Evolutionary conservation across 768 basidiomycete species (phyloP).

Genomic region (Tubosaeta sp.): DNA sequence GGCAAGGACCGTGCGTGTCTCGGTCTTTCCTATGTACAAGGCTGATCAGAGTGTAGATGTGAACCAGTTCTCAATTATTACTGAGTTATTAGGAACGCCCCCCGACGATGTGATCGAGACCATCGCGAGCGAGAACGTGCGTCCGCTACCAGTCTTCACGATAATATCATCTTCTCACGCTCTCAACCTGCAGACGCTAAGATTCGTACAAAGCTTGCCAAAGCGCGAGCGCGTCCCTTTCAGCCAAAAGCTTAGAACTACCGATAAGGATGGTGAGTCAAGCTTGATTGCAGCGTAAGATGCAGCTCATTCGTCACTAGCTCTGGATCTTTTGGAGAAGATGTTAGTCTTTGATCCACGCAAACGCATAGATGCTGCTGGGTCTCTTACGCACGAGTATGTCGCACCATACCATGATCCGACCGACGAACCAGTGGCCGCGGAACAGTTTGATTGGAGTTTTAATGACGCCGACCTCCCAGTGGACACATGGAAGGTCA

Average conservation of each 20-base stretch:
- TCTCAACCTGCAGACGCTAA: conserved; percentile 67
- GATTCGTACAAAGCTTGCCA: conserved; percentile 97
- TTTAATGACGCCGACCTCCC: conserved; percentile 99
- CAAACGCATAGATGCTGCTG: conserved; percentile 91
- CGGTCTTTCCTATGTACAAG: not conserved
- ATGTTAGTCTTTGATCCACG: conserved; percentile 99
- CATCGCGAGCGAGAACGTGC: conserved; percentile 94
- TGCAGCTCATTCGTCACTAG: conserved; percentile 36
- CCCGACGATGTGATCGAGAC: conserved; percentile 99
- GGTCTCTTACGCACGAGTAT: conserved; percentile 89
- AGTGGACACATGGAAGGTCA: conserved; percentile 99
- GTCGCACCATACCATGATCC: conserved; percentile 98
- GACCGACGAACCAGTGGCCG: conserved; percentile 92
- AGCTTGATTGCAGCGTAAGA: not conserved
- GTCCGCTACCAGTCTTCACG: conserved; percentile 26
- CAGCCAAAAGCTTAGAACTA: conserved; percentile 84
- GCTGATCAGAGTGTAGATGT: conserved; percentile 63
- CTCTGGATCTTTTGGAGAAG: conserved; percentile 92
- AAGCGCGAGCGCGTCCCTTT: conserved; percentile 96
- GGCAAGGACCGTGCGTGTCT: conserved; percentile 93
- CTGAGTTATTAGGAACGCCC: conserved; percentile 95
- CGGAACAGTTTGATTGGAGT: conserved; percentile 96
- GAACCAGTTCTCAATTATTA: conserved; percentile 99
- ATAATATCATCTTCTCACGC: conserved; percentile 10
- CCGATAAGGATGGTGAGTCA: conserved; percentile 75